Conservation (phyloP, 192 early-diverging fungal genomes). For the Backusella macrospora region DNA sequence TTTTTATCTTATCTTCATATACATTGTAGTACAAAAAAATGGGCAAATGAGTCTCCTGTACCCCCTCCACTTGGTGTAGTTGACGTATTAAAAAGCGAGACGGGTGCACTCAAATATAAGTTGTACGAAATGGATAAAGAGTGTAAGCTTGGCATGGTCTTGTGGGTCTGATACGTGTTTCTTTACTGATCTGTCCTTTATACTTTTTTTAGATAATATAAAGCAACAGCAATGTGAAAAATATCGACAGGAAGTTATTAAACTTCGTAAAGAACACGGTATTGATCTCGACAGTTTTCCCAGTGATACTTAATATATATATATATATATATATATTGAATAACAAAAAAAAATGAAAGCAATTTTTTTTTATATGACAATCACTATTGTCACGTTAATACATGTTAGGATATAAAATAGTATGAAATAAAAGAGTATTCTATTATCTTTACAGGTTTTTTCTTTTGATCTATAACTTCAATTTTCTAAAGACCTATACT, state of each 20-base stretch:
- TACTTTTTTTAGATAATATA: too few species aligned
- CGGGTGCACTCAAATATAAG: slow-evolving; percentile 28
- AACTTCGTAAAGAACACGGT: slow-evolving; percentile 26
- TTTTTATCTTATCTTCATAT: not conserved
- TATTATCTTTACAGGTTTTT: too few species aligned
- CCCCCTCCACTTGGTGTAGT: slow-evolving; percentile 17
- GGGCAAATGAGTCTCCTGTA: slow-evolving; percentile 28
- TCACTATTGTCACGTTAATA: too few species aligned
- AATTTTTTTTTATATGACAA: too few species aligned
- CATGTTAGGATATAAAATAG: too few species aligned
- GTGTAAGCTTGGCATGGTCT: slow-evolving; percentile 33
- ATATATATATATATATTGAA: too few species aligned
- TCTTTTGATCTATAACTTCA: not conserved
- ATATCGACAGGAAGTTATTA: slow-evolving; percentile 31
- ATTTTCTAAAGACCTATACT: too few species aligned
- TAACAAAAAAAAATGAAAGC: too few species aligned
- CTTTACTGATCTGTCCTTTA: too few species aligned
- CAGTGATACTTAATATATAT: not conserved
- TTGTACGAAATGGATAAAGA: slow-evolving; percentile 43
- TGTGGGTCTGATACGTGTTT: too few species aligned
- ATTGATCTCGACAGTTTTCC: not conserved
- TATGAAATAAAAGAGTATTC: too few species aligned
- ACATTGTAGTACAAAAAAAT: slow-evolving; percentile 33
- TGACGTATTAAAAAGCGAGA: slow-evolving; percentile 34
- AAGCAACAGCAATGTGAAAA: slow-evolving; percentile 34